Evolutionary conservation across 2,329 filamentous ascomycete genomes (phyloP), one percentile per base, ranked within the genome.

Genomic region (Aspergillus sp.): DNA sequence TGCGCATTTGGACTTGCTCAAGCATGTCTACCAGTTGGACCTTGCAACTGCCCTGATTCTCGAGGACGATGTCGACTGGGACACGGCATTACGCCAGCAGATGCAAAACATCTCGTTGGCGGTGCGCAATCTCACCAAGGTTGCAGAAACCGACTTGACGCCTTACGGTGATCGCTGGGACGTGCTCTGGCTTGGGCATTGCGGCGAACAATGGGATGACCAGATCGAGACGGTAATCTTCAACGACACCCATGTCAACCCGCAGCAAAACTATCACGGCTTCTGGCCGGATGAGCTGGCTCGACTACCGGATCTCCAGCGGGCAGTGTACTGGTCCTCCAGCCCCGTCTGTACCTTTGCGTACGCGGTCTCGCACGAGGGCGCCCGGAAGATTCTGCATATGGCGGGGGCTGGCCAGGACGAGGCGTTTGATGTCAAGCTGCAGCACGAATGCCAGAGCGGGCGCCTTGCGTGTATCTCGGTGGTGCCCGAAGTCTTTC

Each of bases 11-110:
- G 47, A 48, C 26, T 48, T 48, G 18, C 26, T 48, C 12, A 48
- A 48, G 18, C 32, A 48, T n/a, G 32, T 48, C 47, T 48, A 48
- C 18, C 32, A 38, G 18, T 24, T 30, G 6, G 17, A 24, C 17
- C 4, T 48, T 15, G 18, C 38, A 22, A 57, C 20, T 15, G 5
- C 84, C 84, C 1, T 81, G 77, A 71, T 81, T 49, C 75, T 79
- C n/a, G 74, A 76, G 54, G 74, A 76, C 48, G 73, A 76, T 48
- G 69, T 71, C 30, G 74, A 76, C 55, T 76, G 69, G 69, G 74
- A 76, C 55, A 61, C 74, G 5, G 61, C 63, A 3, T 61, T 77
- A 9, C 71, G 70, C 44, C 54, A 64, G 7, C 68, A 74, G 53
- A 69, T 71, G 43, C 41, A 44, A 3, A 53, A 69, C 2, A 62